Evolutionary conservation across 2,329 filamentous ascomycete species (phyloP).

Genomic region (Colletotrichum scovillei): DNA sequence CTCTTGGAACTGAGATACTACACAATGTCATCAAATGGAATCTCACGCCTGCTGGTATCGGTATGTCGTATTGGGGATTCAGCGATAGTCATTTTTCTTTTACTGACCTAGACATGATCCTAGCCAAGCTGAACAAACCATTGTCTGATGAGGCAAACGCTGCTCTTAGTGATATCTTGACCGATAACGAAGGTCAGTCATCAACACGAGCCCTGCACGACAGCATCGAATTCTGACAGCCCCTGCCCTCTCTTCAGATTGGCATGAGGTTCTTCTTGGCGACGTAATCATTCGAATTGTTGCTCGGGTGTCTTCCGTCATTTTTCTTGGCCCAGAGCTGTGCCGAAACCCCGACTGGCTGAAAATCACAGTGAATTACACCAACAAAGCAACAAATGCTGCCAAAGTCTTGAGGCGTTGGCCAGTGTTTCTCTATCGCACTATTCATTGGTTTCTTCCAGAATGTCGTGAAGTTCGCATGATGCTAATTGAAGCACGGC

Average conservation of each 20-base stretch:
- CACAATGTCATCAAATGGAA: constrained; percentile 33
- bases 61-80: not conserved
- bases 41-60: constrained; percentile 13
- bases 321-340: constrained; percentile 39
- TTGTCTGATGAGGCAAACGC: constrained; percentile 12
- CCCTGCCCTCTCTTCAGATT: constrained; percentile 10
- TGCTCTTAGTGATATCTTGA: constrained; percentile 17
- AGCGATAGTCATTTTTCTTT: not conserved
- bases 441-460: constrained; percentile 38
- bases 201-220: not conserved
- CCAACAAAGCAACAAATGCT: constrained; percentile 6
- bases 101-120: not conserved
- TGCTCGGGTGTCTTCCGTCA: constrained; percentile 38
- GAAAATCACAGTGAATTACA: constrained; percentile 31
- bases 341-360: constrained; percentile 38
- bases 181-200: not conserved
- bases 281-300: constrained; percentile 29
- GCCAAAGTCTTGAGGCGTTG: constrained; percentile 31
- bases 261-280: constrained; percentile 30
- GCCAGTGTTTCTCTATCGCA: constrained; percentile 33
- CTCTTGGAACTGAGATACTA: constrained; percentile 16
- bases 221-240: not conserved
- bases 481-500: constrained; percentile 16
- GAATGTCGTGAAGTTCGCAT: constrained; percentile 29
- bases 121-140: constrained; percentile 15